Evolutionary conservation across 768 basidiomycete genomes (phyloP), one percentile per base, ranked within the genome.

Genomic region (Leccinum olivaceopallidum): DNA sequence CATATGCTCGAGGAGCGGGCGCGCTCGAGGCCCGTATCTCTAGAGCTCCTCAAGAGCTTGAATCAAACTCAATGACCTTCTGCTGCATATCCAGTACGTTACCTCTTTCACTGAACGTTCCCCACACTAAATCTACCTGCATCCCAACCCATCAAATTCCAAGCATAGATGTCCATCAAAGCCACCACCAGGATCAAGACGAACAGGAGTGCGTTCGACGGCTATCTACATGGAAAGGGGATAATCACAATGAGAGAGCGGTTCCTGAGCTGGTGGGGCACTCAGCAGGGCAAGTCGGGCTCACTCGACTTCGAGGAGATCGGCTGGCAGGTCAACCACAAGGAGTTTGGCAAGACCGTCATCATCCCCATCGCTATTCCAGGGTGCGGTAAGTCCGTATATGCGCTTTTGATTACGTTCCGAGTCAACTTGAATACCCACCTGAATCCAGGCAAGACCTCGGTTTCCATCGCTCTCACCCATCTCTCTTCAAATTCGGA

Each of bases 301-400:
- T 65, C 75, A 2, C 74, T 74, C 61, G 75, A 67, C 51, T 56
- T 59, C n/a, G 60, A 62, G 44, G 71, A 72, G 44, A 60, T 8
- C 47, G 28, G 28, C 28, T 28, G 28, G 28, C 28, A 18, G 42
- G 52, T 20, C 12, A 61, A 59, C 2, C n/a, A 20, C 10, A 63
- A 74, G 66, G 63, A 71, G 56, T 83, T 80, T 62, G 83, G 80
- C 28, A 95, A 95, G 78, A 93, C 89, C 1, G 79, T 98, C 64
- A 87, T 99, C 57, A 80, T 95, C 0, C 94, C 96, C 0, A 75
- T 98, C 20, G 96, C 94, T 8, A 82, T 98, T 48, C 96, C 96
- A 36, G 96, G 96, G 14, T 94, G 91, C 71, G 96, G 95, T 92
- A 64, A 61, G 92, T 20, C 55, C 5, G 53, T 56, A 5, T 37